Evolutionary conservation across 1,284 basidiomycete genomes (phyloP).

Genomic region (Austroboletus niveus): DNA sequence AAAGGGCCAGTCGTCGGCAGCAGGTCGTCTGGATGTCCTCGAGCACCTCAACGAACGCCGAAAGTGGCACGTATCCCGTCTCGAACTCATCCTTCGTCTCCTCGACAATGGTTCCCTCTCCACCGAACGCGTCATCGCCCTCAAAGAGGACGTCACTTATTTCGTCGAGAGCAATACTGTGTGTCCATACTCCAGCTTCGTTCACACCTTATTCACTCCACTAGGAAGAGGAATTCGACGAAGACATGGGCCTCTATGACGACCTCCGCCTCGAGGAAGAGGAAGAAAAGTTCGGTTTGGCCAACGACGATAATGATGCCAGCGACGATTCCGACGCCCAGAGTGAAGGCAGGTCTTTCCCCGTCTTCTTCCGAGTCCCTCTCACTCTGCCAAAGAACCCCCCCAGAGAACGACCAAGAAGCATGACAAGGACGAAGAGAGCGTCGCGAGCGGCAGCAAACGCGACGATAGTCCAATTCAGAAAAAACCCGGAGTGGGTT

Average conservation of each 20-base stretch:
- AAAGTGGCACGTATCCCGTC: conserved; percentile 91
- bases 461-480: conserved; percentile 74
- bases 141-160: conserved; percentile 96
- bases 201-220: conserved; percentile 19
- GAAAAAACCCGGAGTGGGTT: conserved; percentile 64
- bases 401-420: conserved; percentile 71
- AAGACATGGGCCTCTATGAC: conserved; percentile 97
- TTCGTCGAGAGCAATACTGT: conserved; percentile 97
- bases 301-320: conserved; percentile 70
- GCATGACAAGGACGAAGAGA: conserved; percentile 79
- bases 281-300: conserved; percentile 87
- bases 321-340: conserved; percentile 68
- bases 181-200: conserved; percentile 36
- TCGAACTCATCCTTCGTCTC: conserved; percentile 92
- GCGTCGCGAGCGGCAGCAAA: conserved; percentile 60
- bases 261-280: conserved; percentile 98
- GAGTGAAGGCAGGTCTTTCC: conserved; percentile 60
- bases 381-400: conserved; percentile 43
- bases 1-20: conserved; percentile 58
- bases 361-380: not conserved
- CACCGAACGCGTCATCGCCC: conserved; percentile 75
- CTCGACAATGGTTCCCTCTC: conserved; percentile 92
- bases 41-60: conserved; percentile 92
- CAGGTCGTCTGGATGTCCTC: conserved; percentile 78
- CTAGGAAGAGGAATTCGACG: conserved; percentile 96